Conservation (phyloP, 257 asterid genomes). For the Gentiana dahurica region DNA sequence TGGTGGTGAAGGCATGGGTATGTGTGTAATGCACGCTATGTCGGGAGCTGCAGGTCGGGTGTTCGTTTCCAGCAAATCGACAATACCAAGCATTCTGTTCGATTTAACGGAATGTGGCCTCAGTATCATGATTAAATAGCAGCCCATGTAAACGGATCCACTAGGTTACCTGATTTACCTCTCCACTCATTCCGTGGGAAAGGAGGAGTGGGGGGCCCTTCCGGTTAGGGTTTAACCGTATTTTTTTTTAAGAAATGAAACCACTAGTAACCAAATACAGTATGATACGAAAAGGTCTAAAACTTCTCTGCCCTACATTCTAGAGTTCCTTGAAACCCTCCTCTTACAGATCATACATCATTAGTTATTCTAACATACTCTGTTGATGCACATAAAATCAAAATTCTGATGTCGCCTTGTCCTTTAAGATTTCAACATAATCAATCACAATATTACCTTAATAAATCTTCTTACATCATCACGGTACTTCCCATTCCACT, state of each 20-base stretch:
- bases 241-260: not conserved
- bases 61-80: too few relatives aligned
- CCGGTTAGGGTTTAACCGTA: too few relatives aligned
- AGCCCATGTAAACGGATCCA: too few relatives aligned
- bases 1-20: too few relatives aligned
- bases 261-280: not conserved
- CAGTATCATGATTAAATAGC: too few relatives aligned
- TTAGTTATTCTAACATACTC: slow-evolving; percentile 2
- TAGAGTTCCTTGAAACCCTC: not conserved
- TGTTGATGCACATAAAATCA: not conserved
- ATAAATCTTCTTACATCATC: slow-evolving; percentile 83
- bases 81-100: too few relatives aligned
- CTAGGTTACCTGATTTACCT: too few relatives aligned
- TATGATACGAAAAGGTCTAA: not conserved
- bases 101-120: too few relatives aligned
- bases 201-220: too few relatives aligned
- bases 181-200: too few relatives aligned
- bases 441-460: slow-evolving; percentile 43
- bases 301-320: not conserved
- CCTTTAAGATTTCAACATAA: slow-evolving; percentile 1
- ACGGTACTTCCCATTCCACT: slow-evolving; percentile 96
- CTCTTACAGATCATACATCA: slow-evolving; percentile 5
- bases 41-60: too few relatives aligned
- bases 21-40: too few relatives aligned
- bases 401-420: not conserved